Percentiles rank a stretch among this genome's conserved stretches.
These are phyloP conservation scores for Takashimella koratensis DNA, from an alignment of 1,284 basidiomycete genomes.

Conservation along the genomic window DNA sequence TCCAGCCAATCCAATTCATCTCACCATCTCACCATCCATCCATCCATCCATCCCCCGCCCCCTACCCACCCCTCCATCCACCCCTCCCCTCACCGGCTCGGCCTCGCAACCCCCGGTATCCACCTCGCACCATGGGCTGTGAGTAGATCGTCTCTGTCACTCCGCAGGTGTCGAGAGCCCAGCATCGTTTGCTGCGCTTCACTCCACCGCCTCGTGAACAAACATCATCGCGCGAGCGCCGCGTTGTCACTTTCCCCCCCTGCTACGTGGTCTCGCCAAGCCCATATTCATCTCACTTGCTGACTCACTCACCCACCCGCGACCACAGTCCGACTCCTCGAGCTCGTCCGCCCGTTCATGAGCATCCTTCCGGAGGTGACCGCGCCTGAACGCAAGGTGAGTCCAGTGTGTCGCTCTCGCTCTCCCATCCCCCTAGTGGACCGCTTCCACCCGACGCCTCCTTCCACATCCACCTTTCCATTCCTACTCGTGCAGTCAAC, in stretches of 20 bases:
- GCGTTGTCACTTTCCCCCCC: slow-evolving; percentile 7
- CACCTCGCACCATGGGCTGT: slow-evolving; percentile 45
- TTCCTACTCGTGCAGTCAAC: slow-evolving; percentile 96
- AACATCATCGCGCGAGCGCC: neutral
- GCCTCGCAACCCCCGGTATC: slow-evolving; percentile 6
- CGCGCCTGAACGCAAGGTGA: slow-evolving; percentile 89
- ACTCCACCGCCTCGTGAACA: too few species aligned
- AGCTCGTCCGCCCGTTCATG: slow-evolving; percentile 92
- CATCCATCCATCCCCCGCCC: slow-evolving; percentile 2
- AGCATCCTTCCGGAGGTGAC: slow-evolving; percentile 91
- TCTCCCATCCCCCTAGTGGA: slow-evolving; percentile 11
- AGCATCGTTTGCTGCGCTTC: too few species aligned
- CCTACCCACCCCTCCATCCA: slow-evolving; percentile 3
- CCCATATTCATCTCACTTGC: slow-evolving; percentile 5
- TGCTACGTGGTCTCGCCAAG: neutral
- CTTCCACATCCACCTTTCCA: slow-evolving; percentile 77
- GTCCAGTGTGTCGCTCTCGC: slow-evolving; percentile 6
- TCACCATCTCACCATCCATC: too few species aligned
- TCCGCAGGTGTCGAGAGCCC: too few species aligned
- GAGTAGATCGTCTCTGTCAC: slow-evolving; percentile 11
- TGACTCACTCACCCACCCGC: neutral
- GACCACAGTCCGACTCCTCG: slow-evolving; percentile 78
- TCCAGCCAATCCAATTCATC: too few species aligned
- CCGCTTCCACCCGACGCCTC: neutral
- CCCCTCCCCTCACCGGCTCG: slow-evolving; percentile 7